Evolutionary conservation across 257 asterid species (phyloP).

Genomic region (Solanum clarkiae): DNA sequence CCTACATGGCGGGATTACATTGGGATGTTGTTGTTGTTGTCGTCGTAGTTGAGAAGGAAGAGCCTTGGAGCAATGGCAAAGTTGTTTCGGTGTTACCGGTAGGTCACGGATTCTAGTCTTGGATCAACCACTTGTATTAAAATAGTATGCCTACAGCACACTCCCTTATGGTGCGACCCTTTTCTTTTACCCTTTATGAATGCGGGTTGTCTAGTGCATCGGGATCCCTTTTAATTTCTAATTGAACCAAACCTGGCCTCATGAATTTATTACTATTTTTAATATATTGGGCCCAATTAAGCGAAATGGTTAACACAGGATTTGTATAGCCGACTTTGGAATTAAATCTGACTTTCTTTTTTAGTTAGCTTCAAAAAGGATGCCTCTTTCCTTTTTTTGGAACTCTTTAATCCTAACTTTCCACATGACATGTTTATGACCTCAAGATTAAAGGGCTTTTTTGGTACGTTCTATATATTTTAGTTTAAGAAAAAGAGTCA

Average conservation of each 20-base stretch:
- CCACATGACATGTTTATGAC: background rate
- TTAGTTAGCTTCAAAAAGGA: background rate
- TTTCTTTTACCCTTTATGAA: background rate
- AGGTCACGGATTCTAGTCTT: background rate
- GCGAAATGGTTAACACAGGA: background rate
- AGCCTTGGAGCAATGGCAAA: background rate
- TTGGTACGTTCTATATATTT: background rate
- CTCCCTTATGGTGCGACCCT: background rate
- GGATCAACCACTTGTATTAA: background rate
- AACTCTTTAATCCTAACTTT: background rate
- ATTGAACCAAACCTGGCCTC: background rate
- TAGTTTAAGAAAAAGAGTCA: background rate
- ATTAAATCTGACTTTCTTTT: background rate
- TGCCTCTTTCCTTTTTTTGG: background rate
- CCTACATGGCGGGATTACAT: background rate
- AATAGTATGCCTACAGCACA: background rate
- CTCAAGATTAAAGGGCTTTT: background rate
- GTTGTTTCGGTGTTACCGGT: background rate
- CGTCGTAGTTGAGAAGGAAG: background rate
- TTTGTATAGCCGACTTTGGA: background rate
- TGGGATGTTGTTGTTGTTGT: background rate
- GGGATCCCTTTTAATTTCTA: background rate
- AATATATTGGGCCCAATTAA: background rate
- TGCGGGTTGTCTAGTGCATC: background rate
- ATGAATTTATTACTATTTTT: background rate